Conservation (phyloP, 2,329 filamentous ascomycete genomes). For the Fragosphaeria purpurea region DNA sequence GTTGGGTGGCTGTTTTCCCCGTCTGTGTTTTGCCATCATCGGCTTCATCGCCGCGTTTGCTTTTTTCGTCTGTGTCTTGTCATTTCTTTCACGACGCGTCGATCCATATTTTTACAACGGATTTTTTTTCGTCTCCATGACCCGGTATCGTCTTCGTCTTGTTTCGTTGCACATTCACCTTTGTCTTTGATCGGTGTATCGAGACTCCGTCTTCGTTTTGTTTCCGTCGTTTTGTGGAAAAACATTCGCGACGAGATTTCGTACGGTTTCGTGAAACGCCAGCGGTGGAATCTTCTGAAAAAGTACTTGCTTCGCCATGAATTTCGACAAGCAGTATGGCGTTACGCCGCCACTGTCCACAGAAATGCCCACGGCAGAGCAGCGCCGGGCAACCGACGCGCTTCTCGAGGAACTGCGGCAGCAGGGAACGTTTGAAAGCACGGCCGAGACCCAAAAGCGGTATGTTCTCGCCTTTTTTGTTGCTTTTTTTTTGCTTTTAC, state of each 20-base stretch:
- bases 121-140: too few species aligned
- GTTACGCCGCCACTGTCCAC: constrained; percentile 78
- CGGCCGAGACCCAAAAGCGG: constrained; percentile 76
- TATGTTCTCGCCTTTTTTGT: constrained; percentile 24
- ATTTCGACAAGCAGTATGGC: constrained; percentile 37
- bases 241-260: too few species aligned
- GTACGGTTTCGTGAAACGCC: too few species aligned
- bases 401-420: constrained; percentile 75
- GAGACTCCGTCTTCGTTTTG: too few species aligned
- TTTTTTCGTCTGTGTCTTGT: neutral
- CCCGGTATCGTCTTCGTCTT: too few species aligned
- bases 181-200: too few species aligned
- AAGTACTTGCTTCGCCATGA: constrained; percentile 7
- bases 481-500: neutral
- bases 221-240: too few species aligned
- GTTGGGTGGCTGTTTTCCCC: neutral
- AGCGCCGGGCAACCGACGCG: constrained; percentile 66
- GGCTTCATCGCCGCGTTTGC: neutral
- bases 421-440: constrained; percentile 85
- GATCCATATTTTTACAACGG: too few species aligned
- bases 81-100: neutral
- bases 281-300: too few species aligned
- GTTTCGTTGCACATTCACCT: too few species aligned
- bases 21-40: neutral
- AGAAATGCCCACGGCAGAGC: constrained; percentile 62